phyloP scores from a whole-genome alignment of 2,329 filamentous ascomycete species.

The Aspergillus ibericus region DNA sequence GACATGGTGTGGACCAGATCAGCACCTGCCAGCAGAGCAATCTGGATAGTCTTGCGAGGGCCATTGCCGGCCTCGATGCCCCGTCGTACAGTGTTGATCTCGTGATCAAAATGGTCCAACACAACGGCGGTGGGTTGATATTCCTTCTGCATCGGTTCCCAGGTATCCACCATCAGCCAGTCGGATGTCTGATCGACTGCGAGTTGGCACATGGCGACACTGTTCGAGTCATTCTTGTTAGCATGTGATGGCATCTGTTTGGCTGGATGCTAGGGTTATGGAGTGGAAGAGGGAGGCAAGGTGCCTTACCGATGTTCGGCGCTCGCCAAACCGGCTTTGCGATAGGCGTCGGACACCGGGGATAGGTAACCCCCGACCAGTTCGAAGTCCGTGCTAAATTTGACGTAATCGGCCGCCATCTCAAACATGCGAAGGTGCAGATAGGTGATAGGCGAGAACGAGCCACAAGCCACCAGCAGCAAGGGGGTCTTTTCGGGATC shows the following conservation, averaged over 20 bases:
- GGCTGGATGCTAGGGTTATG: neutral
- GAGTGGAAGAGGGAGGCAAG: neutral
- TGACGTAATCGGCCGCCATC: slow-evolving; percentile 78
- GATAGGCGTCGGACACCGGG: slow-evolving; percentile 74
- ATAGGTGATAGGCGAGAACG: slow-evolving; percentile 62
- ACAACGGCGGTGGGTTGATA: slow-evolving; percentile 89
- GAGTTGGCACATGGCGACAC: slow-evolving; percentile 81
- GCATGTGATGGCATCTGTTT: neutral
- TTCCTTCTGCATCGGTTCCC: slow-evolving; percentile 80
- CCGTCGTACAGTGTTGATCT: slow-evolving; percentile 77
- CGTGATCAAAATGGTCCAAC: slow-evolving; percentile 85
- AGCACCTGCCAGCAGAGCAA: slow-evolving; percentile 78
- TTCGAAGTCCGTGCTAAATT: slow-evolving; percentile 75
- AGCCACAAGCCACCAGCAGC: slow-evolving; percentile 52
- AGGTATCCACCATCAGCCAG: slow-evolving; percentile 84
- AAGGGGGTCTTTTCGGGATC: slow-evolving; percentile 51
- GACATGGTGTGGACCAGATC: slow-evolving; percentile 75
- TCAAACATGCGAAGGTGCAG: slow-evolving; percentile 80
- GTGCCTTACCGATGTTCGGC: slow-evolving; percentile 62
- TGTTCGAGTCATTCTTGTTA: slow-evolving; percentile 28
- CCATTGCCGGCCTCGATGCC: slow-evolving; percentile 71
- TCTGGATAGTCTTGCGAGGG: slow-evolving; percentile 64
- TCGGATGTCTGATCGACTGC: slow-evolving; percentile 70
- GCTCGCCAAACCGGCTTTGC: slow-evolving; percentile 75
- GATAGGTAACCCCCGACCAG: slow-evolving; percentile 82